These are phyloP conservation scores for Penicillium dipodomyicola DNA, from an alignment of 495 filamentous ascomycete species.

Conservation along the genomic window DNA sequence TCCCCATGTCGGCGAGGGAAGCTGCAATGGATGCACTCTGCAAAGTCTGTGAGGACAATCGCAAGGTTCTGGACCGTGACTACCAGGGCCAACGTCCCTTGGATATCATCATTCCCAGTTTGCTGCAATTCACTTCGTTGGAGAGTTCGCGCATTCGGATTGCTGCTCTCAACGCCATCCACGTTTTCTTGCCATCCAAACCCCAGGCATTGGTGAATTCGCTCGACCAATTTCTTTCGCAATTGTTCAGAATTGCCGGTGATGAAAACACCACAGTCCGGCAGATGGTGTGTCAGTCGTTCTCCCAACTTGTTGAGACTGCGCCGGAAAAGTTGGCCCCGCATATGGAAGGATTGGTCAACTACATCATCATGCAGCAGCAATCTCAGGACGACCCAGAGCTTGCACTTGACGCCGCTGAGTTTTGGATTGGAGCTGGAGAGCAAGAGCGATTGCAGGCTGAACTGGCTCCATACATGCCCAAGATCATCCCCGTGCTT, in stretches of 20 bases:
- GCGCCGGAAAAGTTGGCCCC: slow-evolving; percentile 85
- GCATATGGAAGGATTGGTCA: slow-evolving; percentile 83
- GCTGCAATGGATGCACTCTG: slow-evolving; percentile 88
- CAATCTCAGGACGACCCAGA: slow-evolving; percentile 81
- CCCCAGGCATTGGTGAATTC: slow-evolving; percentile 71
- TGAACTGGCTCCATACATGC: slow-evolving; percentile 70
- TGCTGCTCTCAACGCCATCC: slow-evolving; percentile 77
- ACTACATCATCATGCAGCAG: slow-evolving; percentile 91
- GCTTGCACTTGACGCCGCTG: slow-evolving; percentile 88
- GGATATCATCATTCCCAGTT: slow-evolving; percentile 83
- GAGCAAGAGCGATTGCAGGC: slow-evolving; percentile 78
- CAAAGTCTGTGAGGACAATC: slow-evolving; percentile 97
- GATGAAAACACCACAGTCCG: slow-evolving; percentile 77
- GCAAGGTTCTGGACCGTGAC: slow-evolving; percentile 78
- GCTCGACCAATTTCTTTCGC: slow-evolving; percentile 75
- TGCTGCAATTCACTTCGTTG: slow-evolving; percentile 80
- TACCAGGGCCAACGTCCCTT: slow-evolving; percentile 83
- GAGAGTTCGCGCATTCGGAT: slow-evolving; percentile 71
- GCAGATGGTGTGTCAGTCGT: slow-evolving; percentile 87
- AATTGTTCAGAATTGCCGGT: slow-evolving; percentile 74
- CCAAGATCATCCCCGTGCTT: slow-evolving; percentile 84
- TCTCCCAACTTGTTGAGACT: slow-evolving; percentile 88
- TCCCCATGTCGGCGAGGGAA: slow-evolving; percentile 72
- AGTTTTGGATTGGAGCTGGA: slow-evolving; percentile 94
- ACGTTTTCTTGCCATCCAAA: slow-evolving; percentile 83